Conservation (phyloP, 2,329 filamentous ascomycete species). For the Neofusicoccum sp. region DNA sequence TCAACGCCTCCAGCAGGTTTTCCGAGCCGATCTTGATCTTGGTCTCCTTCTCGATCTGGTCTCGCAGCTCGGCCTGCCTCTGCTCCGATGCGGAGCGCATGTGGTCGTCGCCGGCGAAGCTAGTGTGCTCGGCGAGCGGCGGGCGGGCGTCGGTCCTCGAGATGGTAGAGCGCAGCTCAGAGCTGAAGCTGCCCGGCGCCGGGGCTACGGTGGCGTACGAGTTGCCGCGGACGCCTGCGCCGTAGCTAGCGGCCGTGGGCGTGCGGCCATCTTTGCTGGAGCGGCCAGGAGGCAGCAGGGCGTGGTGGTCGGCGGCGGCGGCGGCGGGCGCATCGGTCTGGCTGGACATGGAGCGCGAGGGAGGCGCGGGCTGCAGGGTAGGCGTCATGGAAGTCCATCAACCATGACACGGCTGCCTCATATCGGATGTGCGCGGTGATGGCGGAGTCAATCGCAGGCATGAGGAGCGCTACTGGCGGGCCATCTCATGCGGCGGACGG, state of each 20-base stretch:
- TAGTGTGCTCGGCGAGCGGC: slow-evolving; percentile 56
- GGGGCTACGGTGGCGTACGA: slow-evolving; percentile 72
- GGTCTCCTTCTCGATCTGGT: slow-evolving; percentile 89
- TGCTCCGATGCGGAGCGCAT: slow-evolving; percentile 65
- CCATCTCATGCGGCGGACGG: slow-evolving; percentile 18
- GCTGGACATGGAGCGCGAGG: slow-evolving; percentile 43
- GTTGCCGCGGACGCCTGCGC: slow-evolving; percentile 66
- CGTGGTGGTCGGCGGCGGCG: slow-evolving; percentile 31
- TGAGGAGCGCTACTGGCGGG: slow-evolving; percentile 20
- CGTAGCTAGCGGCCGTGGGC: slow-evolving; percentile 57
- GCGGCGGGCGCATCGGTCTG: slow-evolving; percentile 37
- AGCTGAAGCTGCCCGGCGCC: slow-evolving; percentile 79
- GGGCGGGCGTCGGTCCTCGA: slow-evolving; percentile 65
- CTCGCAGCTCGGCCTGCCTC: slow-evolving; percentile 73
- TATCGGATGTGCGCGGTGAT: slow-evolving; percentile 32
- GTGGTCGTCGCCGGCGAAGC: slow-evolving; percentile 62
- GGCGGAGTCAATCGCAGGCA: slow-evolving; percentile 29
- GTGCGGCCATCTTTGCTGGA: slow-evolving; percentile 57
- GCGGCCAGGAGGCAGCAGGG: slow-evolving; percentile 48
- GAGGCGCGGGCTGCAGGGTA: slow-evolving; percentile 33
- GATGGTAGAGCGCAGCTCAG: slow-evolving; percentile 74
- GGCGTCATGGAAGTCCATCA: slow-evolving; percentile 47
- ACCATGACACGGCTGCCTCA: slow-evolving; percentile 30
- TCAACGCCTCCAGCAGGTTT: slow-evolving; percentile 93
- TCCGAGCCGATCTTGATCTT: slow-evolving; percentile 98